These are phyloP conservation scores for Tetratostichococcus sp. DNA, from an alignment of 139 green algal genomes.

Conservation along the genomic window DNA sequence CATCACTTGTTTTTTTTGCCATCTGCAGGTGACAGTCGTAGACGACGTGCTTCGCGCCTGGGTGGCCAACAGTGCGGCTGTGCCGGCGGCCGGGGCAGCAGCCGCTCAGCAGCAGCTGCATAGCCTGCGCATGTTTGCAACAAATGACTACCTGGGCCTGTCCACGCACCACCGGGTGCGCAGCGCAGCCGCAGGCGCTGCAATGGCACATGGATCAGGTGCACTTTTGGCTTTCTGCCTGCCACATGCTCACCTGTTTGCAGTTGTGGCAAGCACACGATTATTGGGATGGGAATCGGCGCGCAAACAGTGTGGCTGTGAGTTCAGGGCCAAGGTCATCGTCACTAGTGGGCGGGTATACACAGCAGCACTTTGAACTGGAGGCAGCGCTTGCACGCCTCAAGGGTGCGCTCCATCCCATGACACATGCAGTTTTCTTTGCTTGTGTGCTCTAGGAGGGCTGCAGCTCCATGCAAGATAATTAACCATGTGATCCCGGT, in stretches of 20 bases:
- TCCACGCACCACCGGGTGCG: constrained; percentile 74
- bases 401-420: constrained; percentile 36
- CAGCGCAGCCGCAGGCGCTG: constrained; percentile 47
- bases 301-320: too few relatives aligned
- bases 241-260: neutral
- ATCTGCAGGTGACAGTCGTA: constrained; percentile 3
- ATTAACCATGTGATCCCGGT: too few relatives aligned
- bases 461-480: too few relatives aligned
- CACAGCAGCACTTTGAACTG: constrained; percentile 64
- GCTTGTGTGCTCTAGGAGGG: too few relatives aligned
- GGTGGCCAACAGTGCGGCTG: neutral
- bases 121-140: constrained; percentile 68
- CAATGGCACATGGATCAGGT: constrained; percentile 27
- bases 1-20: too few relatives aligned
- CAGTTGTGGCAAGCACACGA: too few relatives aligned
- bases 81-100: too few relatives aligned
- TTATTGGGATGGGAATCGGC: too few relatives aligned
- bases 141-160: constrained; percentile 95
- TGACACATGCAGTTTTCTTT: too few relatives aligned
- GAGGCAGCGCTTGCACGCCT: constrained; percentile 76
- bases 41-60: neutral
- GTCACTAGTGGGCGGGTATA: constrained; percentile 85
- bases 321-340: constrained; percentile 60
- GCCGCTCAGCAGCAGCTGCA: constrained; percentile 12
- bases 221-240: neutral